Evolutionary conservation across 1,284 basidiomycete species (phyloP).

Genomic region (Cryptococcus amylolentus): DNA sequence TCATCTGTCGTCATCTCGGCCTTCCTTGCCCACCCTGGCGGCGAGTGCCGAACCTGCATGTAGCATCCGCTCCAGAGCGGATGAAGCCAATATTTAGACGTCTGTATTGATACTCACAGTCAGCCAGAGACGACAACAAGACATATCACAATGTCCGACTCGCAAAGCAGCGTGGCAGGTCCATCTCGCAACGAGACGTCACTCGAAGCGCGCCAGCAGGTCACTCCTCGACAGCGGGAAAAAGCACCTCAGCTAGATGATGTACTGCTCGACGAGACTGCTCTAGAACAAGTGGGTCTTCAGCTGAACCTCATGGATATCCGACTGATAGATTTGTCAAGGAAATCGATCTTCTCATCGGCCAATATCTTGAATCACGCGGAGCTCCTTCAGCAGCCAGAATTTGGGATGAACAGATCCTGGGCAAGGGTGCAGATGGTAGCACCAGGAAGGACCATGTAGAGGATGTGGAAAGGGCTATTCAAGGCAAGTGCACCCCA

Average conservation of each 20-base stretch:
- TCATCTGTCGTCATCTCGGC: no score
- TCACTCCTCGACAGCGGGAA: conserved; percentile 9
- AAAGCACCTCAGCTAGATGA: conserved; percentile 15
- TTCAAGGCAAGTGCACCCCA: conserved; percentile 36
- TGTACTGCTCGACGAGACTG: conserved; percentile 10
- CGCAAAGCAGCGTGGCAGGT: neutral
- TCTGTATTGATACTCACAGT: no score
- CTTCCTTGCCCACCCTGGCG: no score
- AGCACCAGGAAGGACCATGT: conserved; percentile 42
- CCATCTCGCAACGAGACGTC: conserved; percentile 2
- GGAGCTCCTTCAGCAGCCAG: conserved; percentile 44
- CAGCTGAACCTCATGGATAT: neutral
- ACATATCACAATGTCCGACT: no score
- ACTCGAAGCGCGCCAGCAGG: neutral
- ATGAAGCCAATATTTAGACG: no score
- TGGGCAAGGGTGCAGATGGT: conserved; percentile 33
- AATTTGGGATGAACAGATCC: conserved; percentile 8
- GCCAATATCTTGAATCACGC: conserved; percentile 50
- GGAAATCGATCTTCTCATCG: conserved; percentile 48
- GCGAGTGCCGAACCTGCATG: no score
- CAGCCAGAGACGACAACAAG: no score
- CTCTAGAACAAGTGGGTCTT: conserved; percentile 10
- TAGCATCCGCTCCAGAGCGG: no score
- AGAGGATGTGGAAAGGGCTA: conserved; percentile 48
- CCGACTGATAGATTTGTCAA: conserved; percentile 4